Conservation (phyloP, 768 basidiomycete species). For the Hydnum rufescens region DNA sequence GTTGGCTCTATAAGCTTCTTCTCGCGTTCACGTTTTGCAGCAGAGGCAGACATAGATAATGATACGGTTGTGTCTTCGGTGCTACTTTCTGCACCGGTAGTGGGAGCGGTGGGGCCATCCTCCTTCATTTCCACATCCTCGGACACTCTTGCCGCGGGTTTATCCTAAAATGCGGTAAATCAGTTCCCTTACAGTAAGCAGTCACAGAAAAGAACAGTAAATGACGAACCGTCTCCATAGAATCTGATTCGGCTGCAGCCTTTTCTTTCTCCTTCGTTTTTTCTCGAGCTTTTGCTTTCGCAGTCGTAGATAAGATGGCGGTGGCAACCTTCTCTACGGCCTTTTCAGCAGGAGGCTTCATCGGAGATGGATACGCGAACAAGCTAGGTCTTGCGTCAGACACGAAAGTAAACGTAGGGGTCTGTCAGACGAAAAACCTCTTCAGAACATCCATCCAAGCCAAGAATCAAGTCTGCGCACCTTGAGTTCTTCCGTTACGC, state of each 20-base stretch:
- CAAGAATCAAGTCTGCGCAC: constrained; percentile 22
- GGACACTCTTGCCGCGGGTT: constrained; percentile 14
- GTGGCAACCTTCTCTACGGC: constrained; percentile 78
- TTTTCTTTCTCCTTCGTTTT: constrained; percentile 51
- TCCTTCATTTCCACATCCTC: constrained; percentile 69
- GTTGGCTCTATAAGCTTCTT: constrained; percentile 50
- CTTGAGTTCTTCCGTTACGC: constrained; percentile 68
- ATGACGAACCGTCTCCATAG: constrained; percentile 58
- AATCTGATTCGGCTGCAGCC: constrained; percentile 59
- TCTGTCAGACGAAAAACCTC: constrained; percentile 24
- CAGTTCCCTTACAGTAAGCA: constrained; percentile 24
- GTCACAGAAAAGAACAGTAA: constrained; percentile 22
- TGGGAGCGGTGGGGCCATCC: constrained; percentile 18
- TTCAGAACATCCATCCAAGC: constrained; percentile 5
- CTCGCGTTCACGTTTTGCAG: constrained; percentile 25
- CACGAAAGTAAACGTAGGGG: constrained; percentile 81
- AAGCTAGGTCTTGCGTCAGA: constrained; percentile 81
- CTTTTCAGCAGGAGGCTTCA: constrained; percentile 84
- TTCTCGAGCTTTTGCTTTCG: constrained; percentile 88
- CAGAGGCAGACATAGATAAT: constrained; percentile 19
- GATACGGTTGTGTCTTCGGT: constrained; percentile 11
- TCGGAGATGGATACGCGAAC: constrained; percentile 77
- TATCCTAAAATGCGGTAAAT: background rate
- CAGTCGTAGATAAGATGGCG: constrained; percentile 91
- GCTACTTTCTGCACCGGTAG: constrained; percentile 19